Conservation (phyloP, 768 basidiomycete species). For the Tylopilus sp. region DNA sequence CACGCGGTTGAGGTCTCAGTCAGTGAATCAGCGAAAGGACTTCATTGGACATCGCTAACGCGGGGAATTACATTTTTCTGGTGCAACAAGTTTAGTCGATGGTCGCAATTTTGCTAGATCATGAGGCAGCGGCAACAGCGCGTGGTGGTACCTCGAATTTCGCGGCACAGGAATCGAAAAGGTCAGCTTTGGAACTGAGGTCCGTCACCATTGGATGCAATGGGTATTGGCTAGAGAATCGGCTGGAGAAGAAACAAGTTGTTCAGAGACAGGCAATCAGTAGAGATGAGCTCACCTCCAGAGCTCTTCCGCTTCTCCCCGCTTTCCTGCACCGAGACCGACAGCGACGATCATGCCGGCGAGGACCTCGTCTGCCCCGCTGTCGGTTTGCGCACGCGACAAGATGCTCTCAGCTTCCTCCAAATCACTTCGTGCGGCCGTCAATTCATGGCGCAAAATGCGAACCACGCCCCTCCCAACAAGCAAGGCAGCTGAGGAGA, state of each 20-base stretch:
- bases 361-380: conserved; percentile 57
- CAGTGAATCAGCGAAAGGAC: not conserved
- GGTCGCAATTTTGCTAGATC: not conserved
- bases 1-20: too few species aligned
- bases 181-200: conserved; percentile 51
- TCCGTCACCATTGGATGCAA: conserved; percentile 68
- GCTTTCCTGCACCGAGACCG: conserved; percentile 55
- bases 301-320: conserved; percentile 58
- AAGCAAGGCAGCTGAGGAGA: conserved; percentile 69
- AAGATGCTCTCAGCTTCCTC: conserved; percentile 57
- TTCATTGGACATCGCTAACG: not conserved
- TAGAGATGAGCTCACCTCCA: conserved; percentile 54
- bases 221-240: conserved; percentile 50
- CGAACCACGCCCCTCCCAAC: conserved; percentile 79
- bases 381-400: conserved; percentile 39
- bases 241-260: conserved; percentile 28
- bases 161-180: conserved; percentile 62
- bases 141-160: conserved; percentile 60
- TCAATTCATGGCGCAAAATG: conserved; percentile 70
- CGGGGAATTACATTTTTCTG: not conserved
- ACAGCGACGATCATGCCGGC: conserved; percentile 65
- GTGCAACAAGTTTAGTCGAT: not conserved
- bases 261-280: conserved; percentile 1
- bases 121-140: conserved; percentile 27
- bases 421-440: conserved; percentile 75